Evolutionary conservation across 2,329 filamentous ascomycete genomes (phyloP), one percentile per base, ranked within the genome.

Genomic region (Penicillium sp.): DNA sequence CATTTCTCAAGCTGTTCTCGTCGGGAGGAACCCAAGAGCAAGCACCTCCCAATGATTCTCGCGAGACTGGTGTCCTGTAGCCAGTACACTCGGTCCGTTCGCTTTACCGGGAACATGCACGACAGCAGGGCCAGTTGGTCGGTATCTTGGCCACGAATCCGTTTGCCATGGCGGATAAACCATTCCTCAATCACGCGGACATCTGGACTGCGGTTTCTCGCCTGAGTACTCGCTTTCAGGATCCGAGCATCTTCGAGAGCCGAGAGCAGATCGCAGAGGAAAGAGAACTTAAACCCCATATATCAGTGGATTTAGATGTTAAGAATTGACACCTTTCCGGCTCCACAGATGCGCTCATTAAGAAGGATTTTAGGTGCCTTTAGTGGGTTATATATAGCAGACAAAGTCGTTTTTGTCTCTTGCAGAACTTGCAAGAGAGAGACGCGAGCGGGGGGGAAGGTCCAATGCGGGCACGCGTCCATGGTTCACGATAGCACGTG

Each of bases 61-160:
- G 88, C 85, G 0, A 97, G 81, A 0, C 80, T 82, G 6, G 69
- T 71, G 31, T 86, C 80, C 70, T 91, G 86, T 1, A 96, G 81
- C 44, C 83, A 85, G 73, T 93, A 96, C 2, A 94, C 90, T 30
- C 92, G 86, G 71, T 96, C 92, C 3, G 87, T 88, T 57, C 92
- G 84, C 66, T 85, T 88, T 65, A 93, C 89, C 0, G 93, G 92
- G 0, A 96, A 84, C 0, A 97, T 77, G 3, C 89, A 88, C 1
- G 91, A 93, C 0, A 96, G 80, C 1, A 97, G 78, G 2, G 91
- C 89, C 1, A 86, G 79, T 1, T 83, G 80, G 69, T 88, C 80
- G 1, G 85, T 86, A 30, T 84, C 81, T 7, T 85, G 78, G 0
- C 82, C 80, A 70, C 88, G 79, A 17, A 96, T 82, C 1, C 77